Conservation (phyloP, 2,329 filamentous ascomycete species). For the Plenodomus lindquistii region DNA sequence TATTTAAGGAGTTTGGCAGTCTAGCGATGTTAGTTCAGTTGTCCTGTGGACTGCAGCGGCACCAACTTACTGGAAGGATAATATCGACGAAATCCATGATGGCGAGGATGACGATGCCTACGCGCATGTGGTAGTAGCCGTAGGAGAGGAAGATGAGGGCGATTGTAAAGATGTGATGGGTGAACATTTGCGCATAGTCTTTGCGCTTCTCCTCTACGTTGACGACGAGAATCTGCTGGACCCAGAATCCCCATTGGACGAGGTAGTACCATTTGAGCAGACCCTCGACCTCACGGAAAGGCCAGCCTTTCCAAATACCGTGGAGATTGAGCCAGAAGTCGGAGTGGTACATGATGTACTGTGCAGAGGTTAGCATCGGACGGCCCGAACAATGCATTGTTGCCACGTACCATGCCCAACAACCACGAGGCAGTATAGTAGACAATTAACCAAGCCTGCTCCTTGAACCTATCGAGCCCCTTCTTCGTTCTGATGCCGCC, state of each 20-base stretch:
- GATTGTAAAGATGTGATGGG: conserved; percentile 89
- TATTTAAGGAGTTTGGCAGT: conserved; percentile 91
- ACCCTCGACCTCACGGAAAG: conserved; percentile 72
- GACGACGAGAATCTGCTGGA: conserved; percentile 92
- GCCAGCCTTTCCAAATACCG: conserved; percentile 85
- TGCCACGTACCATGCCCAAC: conserved; percentile 70
- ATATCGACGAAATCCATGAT: conserved; percentile 95
- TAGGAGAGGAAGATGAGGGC: conserved; percentile 80
- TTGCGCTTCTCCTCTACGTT: conserved; percentile 94
- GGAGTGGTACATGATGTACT: conserved; percentile 82
- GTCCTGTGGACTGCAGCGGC: not conserved
- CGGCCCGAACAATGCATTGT: not conserved
- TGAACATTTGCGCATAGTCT: conserved; percentile 95
- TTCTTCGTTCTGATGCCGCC: conserved; percentile 78
- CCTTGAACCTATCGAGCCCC: conserved; percentile 79
- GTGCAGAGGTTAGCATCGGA: conserved; percentile 19
- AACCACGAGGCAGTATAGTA: conserved; percentile 85
- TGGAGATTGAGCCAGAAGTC: conserved; percentile 76
- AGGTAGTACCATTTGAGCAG: conserved; percentile 88
- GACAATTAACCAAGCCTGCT: conserved; percentile 88
- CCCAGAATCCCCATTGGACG: conserved; percentile 87
- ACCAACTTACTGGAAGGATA: conserved; percentile 69
- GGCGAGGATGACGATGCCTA: conserved; percentile 85
- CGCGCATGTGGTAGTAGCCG: conserved; percentile 81
- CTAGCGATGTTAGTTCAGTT: conserved; percentile 50